Base-by-base conservation (phyloP, 1,139 yeast species). In the Yamadazyma siamensis region DNA sequence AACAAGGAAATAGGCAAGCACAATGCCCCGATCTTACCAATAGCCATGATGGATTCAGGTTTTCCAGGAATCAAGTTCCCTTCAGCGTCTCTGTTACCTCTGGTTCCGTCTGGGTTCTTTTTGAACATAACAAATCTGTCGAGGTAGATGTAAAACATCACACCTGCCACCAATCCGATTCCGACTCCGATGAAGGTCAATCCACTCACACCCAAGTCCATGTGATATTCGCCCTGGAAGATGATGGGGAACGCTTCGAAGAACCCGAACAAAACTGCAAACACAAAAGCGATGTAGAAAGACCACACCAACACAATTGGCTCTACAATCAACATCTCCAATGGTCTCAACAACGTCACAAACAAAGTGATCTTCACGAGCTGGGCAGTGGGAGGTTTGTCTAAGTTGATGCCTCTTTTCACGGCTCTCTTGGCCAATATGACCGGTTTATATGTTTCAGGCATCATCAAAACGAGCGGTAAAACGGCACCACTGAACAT, bases 201-300 rank as follows among this genome's bases (percentile, higher is more conserved):
- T 9, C 88, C 87, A 2, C 85, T 71, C 10, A 73, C 57, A 36
- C 87, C 89, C 7, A 62, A 43, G 21, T 50, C 50, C 84, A 80
- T 77, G 5, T 44, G 47, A 52, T 82, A 80, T 15, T 67, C 73
- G 21, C 81, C 82, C 47, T 74, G 61, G 58, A 80, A 82, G 39
- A 81, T 80, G 31, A 80, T 72, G 14, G 89, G 89, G 57, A 71
- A 80, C 2, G 88, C 87, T 54, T 81, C 89, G 48, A 82, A 81
- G 62, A 80, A 81, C 0, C 86, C 88, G 44, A 80, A 82, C 38
- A 82, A 61, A 3, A 82, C 86, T 0, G 88, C 87, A 59, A 80
- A 81, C 25, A 81, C 71, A 47, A 81, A 80, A 0, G 88, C 81
- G 39, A 79, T 73, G 53, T 81, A 81, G 29, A 80, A 52, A 14